Percentiles rank a stretch among this genome's conserved stretches.
Conservation (phyloP, 148 eudicot genomes). For the Beta vulgaris region DNA sequence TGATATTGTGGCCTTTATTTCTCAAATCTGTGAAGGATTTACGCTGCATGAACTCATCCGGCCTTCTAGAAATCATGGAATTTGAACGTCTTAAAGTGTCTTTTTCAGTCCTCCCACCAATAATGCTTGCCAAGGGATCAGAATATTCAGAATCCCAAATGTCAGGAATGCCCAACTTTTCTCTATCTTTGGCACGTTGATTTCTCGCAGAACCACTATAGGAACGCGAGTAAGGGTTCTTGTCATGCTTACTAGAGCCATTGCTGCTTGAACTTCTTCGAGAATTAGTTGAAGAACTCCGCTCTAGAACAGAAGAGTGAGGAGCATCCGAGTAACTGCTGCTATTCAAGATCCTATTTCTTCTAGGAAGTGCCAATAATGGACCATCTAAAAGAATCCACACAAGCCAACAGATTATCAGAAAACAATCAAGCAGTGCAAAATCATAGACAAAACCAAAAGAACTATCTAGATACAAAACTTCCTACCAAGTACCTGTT, state of each 20-base stretch:
- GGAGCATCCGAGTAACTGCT: constrained; percentile 39
- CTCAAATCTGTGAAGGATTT: constrained; percentile 32
- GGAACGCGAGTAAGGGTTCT: constrained; percentile 39
- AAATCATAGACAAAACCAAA: not conserved
- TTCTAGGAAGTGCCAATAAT: constrained; percentile 36
- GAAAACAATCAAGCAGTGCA: not conserved
- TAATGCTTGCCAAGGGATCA: constrained; percentile 53
- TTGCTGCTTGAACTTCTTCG: constrained; percentile 59
- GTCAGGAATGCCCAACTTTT: constrained; percentile 46
- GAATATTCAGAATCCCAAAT: constrained; percentile 58
- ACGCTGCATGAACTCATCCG: constrained; percentile 41
- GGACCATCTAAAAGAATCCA: constrained; percentile 35
- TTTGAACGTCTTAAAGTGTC: constrained; percentile 58
- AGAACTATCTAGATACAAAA: not conserved
- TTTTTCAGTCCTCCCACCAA: constrained; percentile 48
- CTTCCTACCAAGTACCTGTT: constrained; percentile 35
- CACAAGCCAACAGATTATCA: not conserved
- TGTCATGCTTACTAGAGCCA: constrained; percentile 63
- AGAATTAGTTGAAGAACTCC: constrained; percentile 53
- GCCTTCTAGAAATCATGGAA: constrained; percentile 58
- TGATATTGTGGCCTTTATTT: constrained; percentile 27
- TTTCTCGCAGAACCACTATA: constrained; percentile 67
- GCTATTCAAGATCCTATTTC: constrained; percentile 46
- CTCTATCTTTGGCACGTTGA: constrained; percentile 62
- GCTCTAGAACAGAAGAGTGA: constrained; percentile 41